Evolutionary conservation across 257 asterid genomes (phyloP).

Genomic region (Nicotiana knightiana): DNA sequence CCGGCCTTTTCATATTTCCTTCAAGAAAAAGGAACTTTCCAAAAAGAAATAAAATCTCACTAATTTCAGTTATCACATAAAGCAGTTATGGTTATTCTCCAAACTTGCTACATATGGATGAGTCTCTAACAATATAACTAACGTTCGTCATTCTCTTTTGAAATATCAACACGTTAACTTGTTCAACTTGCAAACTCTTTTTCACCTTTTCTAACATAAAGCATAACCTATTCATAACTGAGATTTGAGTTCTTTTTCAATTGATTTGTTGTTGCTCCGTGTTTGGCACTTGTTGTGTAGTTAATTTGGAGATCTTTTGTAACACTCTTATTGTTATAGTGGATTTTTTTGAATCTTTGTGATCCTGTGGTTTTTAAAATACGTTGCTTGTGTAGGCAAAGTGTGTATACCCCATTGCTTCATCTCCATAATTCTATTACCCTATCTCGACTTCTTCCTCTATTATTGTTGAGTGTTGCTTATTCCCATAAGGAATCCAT

Average conservation of each 20-base stretch:
- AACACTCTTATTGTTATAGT: no score
- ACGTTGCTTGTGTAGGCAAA: not conserved
- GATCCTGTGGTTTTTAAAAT: not conserved
- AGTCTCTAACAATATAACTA: slow-evolving; percentile 2
- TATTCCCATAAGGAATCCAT: slow-evolving; percentile 31
- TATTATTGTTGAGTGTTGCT: slow-evolving; percentile 13
- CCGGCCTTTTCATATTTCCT: not conserved
- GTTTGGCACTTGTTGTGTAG: no score
- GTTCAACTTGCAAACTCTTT: slow-evolving; percentile 4
- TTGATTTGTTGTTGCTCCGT: no score
- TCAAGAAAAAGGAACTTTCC: not conserved
- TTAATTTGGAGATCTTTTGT: no score
- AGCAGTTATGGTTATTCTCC: not conserved
- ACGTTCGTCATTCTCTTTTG: not conserved
- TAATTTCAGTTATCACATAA: not conserved
- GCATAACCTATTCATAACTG: not conserved
- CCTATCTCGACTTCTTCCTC: not conserved
- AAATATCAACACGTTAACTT: not conserved
- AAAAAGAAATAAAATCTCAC: not conserved
- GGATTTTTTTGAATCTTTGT: no score
- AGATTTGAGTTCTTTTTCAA: not conserved
- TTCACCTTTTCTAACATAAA: not conserved
- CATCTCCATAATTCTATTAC: not conserved
- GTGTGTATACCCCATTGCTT: not conserved
- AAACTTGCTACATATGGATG: not conserved